Base-by-base conservation (phyloP, 371 early-diverging fungal genomes). In the Circinella minor region DNA sequence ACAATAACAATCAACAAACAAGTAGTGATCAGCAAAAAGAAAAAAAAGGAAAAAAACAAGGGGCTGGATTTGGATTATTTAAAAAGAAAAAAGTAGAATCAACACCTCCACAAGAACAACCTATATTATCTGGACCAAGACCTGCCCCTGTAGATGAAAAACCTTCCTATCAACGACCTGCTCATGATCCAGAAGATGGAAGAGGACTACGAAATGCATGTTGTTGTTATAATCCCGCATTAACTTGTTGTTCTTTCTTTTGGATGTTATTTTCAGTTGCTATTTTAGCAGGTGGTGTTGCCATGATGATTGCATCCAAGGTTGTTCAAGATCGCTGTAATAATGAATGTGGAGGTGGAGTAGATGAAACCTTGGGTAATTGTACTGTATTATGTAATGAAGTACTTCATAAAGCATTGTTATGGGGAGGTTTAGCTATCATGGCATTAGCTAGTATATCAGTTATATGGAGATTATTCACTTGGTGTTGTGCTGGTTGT, bases 221-320 rank as follows among this genome's bases (percentile, higher is more conserved):
- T 57, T 72, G 72, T 39, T 72, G 70, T 61, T 75, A 71, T 38
- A 70, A 71, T 38, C 73, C 76, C 17, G 76, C 70, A 0, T 57
- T 73, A 57, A 73, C 76, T 8, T 76, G 76, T 59, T 76, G 76
- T 43, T 73, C 73, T 15, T 69, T 70, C 18, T 76, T 76, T 57
- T 72, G 76, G 20, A 70, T 76, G 71, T 65, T 76, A 14, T 65
- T 76, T n/a, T 55, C 68, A 3, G 10, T 73, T 3, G 75, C 65
- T 1, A 72, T 73, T 63, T 27, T 73, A 36, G 74, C 74, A 15
- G 74, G 67, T 27, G 74, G 75, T 20, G 68, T 74, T 60, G 78
- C 75, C 9, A 49, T 77, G 46, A 75, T 73, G 61, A 60, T 73
- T 27, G 69, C 75, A 18, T 70, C 74, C 63, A 68, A 73, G 43